Base-by-base conservation (phyloP, 192 early-diverging fungal species). In the Phycomyces blakesleeanus region DNA sequence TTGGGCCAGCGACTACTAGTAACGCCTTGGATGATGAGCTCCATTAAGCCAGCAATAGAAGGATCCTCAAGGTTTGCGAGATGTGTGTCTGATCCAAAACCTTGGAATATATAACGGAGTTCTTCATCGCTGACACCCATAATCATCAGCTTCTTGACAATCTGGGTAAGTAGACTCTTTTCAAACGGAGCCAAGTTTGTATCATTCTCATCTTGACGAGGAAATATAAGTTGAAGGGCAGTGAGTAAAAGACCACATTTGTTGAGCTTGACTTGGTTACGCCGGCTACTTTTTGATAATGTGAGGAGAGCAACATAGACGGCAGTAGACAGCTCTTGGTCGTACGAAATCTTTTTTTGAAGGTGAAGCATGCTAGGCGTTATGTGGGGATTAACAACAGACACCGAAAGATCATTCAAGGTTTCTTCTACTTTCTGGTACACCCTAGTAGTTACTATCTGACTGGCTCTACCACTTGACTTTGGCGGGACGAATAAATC, bases 231-330 rank as follows among this genome's bases (percentile, higher is more conserved):
- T 62, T 59, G 26, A 4, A 84, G 66, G 10, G 74, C 52, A 54
- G 68, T 71, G 38, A 80, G 66, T n/a, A 85, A 41, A 5, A 82
- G 61, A 16, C 79, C 79, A 47, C 64, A 78, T 18, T 76, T 73
- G 42, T 82, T 82, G 71, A 85, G 68, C 37, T 75, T 57, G 2
- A 85, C 74, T 57, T 85, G 83, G 38, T 85, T 85, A 44, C 77
- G 62, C 59, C 83, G 64, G 55, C 79, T 82, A 16, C 70, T 77
- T 39, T 74, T 72, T 0, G 79, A 65, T 34, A 85, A 41, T 2
- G 78, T 62, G 51, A 79, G 64, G 9, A 85, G 39, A 2, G 79
- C 75, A 15, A 49, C 49, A 47, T 71, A 69, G 34, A 76, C 69
- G 1, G 76, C 42, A n/a, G n/a, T 34, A 15, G 51, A 54, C 3